Conservation (phyloP, 257 asterid genomes). For the Perilla frutescens region DNA sequence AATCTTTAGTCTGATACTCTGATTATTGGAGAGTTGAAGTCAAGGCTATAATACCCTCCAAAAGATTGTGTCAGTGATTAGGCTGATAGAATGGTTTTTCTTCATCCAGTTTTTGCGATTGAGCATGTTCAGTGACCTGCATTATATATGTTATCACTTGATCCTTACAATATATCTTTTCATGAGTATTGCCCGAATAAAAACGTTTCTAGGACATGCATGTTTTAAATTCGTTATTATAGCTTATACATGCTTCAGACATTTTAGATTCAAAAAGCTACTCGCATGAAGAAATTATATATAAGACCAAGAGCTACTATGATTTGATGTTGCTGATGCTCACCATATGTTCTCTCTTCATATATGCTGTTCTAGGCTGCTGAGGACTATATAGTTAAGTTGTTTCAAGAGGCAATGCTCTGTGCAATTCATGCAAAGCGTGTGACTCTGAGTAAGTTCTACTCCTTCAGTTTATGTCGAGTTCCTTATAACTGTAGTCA, state of each 20-base stretch:
- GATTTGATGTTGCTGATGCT: conserved; percentile 4
- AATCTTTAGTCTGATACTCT: neutral
- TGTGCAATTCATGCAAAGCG: conserved; percentile 98
- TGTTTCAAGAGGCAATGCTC: conserved; percentile 87
- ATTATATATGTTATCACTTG: neutral
- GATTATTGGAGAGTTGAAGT: neutral
- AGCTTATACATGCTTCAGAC: neutral
- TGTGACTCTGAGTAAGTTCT: conserved; percentile 84
- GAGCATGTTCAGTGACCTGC: neutral
- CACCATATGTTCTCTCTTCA: conserved; percentile 26
- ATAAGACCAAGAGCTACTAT: conserved; percentile 4
- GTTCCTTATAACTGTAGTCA: neutral
- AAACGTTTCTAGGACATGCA: neutral
- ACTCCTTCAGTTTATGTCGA: conserved; percentile 1
- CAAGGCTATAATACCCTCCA: conserved; percentile 9
- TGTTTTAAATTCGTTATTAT: neutral
- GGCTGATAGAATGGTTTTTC: conserved; percentile 3
- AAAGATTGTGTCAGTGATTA: conserved; percentile 4
- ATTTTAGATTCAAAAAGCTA: neutral
- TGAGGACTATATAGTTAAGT: conserved; percentile 68
- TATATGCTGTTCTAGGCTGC: conserved; percentile 63
- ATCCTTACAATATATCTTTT: neutral
- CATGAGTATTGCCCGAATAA: neutral
- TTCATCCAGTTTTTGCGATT: conserved; percentile 3
- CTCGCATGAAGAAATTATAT: neutral